Base-by-base conservation (phyloP, 257 asterid species). In the Fraxinus quadrangulata region DNA sequence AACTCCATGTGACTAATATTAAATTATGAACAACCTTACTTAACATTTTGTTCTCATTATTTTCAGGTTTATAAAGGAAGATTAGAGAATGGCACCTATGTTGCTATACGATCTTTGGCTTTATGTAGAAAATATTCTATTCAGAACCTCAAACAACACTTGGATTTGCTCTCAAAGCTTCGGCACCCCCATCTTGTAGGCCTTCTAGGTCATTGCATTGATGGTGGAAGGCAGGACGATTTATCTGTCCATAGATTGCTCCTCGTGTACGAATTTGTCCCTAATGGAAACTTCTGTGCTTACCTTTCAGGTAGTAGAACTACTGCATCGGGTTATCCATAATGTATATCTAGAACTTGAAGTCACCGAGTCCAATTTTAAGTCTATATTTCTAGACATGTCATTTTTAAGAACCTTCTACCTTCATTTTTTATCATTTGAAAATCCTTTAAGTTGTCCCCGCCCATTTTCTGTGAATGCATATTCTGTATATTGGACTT, bases 101-200 rank as follows among this genome's bases (percentile, higher is more conserved):
- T 91, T 37, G 97, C 92, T 23, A 80, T 95, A 79, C 78, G 99
- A 77, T 86, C 84, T 75, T 56, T 93, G 80, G 70, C 87, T 69
- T 86, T 93, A 80, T 76, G 79, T 67, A 91, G 81, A 81, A 91
- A 85, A 83, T 84, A 87, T 81, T 87, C 92, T 19, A 81, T 83
- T 65, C 87, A 86, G 82, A 93, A 93, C 88, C 92, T 95, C 75
- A 88, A 79, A 82, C 78, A 84, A 81, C 89, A 93, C 83, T 86
- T 93, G 84, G 98, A 93, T 88, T 83, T 91, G 83, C 94, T 95
- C 40, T 90, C 96, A 19, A 95, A 93, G 91, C 91, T 95, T 78
- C 91, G 78, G n/a, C 97, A 95, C 78, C 98, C 97, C 31, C 88
- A 95, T 85, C 85, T 95, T 82, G 97, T 90, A 78, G 83, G 77